These are phyloP conservation scores for Neurospora sp. DNA, from an alignment of 495 filamentous ascomycete genomes.

Conservation along the genomic window DNA sequence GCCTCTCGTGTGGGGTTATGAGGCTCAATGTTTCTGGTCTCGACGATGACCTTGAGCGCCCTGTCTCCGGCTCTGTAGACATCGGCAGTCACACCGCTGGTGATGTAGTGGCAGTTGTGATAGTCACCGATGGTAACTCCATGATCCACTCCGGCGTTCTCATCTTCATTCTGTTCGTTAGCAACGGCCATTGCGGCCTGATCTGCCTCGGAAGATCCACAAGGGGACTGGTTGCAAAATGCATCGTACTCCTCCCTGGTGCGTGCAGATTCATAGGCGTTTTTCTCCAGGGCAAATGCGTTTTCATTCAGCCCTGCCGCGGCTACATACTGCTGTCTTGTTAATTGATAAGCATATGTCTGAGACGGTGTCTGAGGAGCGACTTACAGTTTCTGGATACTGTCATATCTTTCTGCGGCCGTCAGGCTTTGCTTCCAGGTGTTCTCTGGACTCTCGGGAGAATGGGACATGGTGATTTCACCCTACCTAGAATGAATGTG, in stretches of 20 bases:
- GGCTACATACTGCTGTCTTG: neutral
- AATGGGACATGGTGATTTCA: neutral
- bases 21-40: slow-evolving; percentile 59
- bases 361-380: neutral
- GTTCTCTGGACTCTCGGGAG: neutral
- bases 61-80: slow-evolving; percentile 55
- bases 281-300: slow-evolving; percentile 31
- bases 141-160: slow-evolving; percentile 18
- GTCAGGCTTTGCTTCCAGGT: slow-evolving; percentile 15
- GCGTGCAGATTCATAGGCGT: slow-evolving; percentile 31
- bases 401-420: slow-evolving; percentile 41
- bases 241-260: slow-evolving; percentile 38
- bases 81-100: slow-evolving; percentile 69
- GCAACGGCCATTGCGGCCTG: neutral
- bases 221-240: slow-evolving; percentile 8
- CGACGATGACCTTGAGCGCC: slow-evolving; percentile 83
- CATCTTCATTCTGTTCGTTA: neutral
- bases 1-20: slow-evolving; percentile 74
- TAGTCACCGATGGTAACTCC: slow-evolving; percentile 63
- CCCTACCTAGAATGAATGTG: too few relatives aligned
- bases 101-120: slow-evolving; percentile 55
- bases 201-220: neutral
- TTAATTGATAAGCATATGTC: neutral
- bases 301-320: slow-evolving; percentile 10
- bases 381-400: slow-evolving; percentile 40